These are phyloP conservation scores for Aspergillus ostianus DNA, from an alignment of 495 filamentous ascomycete species.

Conservation along the genomic window DNA sequence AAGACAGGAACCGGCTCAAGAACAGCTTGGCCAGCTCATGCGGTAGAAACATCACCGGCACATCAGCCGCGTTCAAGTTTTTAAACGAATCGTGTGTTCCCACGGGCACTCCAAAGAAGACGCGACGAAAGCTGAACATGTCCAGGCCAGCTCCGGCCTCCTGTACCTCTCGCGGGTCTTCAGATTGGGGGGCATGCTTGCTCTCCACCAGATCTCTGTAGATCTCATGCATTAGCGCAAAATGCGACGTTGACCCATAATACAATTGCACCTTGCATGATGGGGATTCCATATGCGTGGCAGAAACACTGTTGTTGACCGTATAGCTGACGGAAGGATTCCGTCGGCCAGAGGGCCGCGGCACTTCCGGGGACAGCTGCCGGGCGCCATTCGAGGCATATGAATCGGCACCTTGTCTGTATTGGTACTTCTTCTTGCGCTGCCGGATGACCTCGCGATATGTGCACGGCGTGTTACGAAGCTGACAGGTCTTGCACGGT, in stretches of 20 bases:
- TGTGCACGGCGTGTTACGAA: constrained; percentile 34
- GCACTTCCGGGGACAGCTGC: constrained; percentile 18
- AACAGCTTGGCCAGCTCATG: constrained; percentile 35
- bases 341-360: constrained; percentile 16
- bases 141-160: constrained; percentile 46
- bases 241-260: constrained; percentile 47
- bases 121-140: constrained; percentile 43
- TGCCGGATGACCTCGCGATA: constrained; percentile 44
- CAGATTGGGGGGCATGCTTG: constrained; percentile 23
- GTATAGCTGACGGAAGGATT: constrained; percentile 27
- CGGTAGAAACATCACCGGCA: constrained; percentile 36
- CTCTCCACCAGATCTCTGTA: constrained; percentile 37
- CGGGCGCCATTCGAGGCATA: constrained; percentile 15
- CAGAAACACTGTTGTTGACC: constrained; percentile 43
- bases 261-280: constrained; percentile 46
- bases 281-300: constrained; percentile 45
- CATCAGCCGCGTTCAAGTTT: constrained; percentile 14
- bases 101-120: constrained; percentile 43
- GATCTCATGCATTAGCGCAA: constrained; percentile 45
- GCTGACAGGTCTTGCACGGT: constrained; percentile 44
- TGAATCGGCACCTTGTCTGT: constrained; percentile 3
- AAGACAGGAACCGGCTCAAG: constrained; percentile 33
- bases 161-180: constrained; percentile 34
- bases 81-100: constrained; percentile 30
- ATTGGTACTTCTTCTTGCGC: constrained; percentile 32